Evolutionary conservation across 441 rosid species (phyloP).

Genomic region (Eutrema salsugineum): DNA sequence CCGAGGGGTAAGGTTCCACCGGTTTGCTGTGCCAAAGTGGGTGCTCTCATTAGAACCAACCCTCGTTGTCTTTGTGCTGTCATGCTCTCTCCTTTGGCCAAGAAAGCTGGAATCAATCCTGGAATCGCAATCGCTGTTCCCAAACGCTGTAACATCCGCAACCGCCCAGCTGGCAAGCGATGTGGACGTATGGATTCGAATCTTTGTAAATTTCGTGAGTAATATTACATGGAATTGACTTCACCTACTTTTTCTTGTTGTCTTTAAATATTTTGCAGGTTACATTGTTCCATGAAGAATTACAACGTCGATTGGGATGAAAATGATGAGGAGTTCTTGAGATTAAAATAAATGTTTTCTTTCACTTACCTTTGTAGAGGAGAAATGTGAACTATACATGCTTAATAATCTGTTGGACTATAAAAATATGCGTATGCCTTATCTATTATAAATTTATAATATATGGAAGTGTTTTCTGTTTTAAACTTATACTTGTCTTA

Average conservation of each 20-base stretch:
- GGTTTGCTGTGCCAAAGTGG: conserved; percentile 65
- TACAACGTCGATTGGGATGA: not conserved
- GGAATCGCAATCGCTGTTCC: conserved; percentile 76
- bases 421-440: not conserved
- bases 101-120: conserved; percentile 70
- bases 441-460: not conserved
- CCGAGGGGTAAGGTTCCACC: conserved; percentile 50
- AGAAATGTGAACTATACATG: conserved; percentile 15
- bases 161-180: conserved; percentile 65
- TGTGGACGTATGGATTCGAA: conserved; percentile 69
- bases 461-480: not conserved
- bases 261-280: not conserved
- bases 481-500: no score
- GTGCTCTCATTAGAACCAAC: conserved; percentile 51
- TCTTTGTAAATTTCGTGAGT: not conserved
- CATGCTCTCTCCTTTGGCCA: conserved; percentile 73
- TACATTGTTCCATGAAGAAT: conserved; percentile 27
- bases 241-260: not conserved
- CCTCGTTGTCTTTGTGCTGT: conserved; percentile 83
- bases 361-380: conserved; percentile 18
- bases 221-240: not conserved
- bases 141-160: conserved; percentile 74
- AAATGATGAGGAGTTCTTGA: not conserved
- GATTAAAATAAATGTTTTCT: conserved; percentile 18
- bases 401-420: conserved; percentile 3